A percentile compares a stretch with the other conserved stretches of the same genome.
Conservation (phyloP, 2,329 filamentous ascomycete species). For the Pseudogymnoascus sp. region DNA sequence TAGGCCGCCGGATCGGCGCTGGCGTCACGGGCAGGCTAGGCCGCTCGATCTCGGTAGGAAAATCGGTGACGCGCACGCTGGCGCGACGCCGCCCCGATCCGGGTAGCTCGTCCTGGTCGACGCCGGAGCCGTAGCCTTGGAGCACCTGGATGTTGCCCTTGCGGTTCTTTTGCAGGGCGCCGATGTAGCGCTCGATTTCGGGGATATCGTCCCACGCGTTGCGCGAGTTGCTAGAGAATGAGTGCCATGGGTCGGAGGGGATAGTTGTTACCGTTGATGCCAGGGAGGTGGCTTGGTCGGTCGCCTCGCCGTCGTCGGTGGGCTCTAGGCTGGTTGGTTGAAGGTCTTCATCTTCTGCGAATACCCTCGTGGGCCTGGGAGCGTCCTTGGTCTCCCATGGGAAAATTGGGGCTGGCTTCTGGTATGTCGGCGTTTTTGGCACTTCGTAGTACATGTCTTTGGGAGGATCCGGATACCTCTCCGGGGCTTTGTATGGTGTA, state of each 20-base stretch:
- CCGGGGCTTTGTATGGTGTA: constrained; percentile 69
- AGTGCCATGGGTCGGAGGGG: constrained; percentile 60
- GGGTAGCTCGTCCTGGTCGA: constrained; percentile 26
- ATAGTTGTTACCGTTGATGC: constrained; percentile 44
- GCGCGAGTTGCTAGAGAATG: constrained; percentile 49
- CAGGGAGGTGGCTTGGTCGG: constrained; percentile 36
- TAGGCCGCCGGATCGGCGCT: constrained; percentile 65
- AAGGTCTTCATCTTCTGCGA: constrained; percentile 48
- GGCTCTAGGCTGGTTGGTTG: constrained; percentile 16
- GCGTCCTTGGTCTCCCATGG: constrained; percentile 73
- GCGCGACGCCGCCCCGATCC: constrained; percentile 32
- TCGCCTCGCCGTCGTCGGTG: background rate
- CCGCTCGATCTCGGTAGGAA: constrained; percentile 73
- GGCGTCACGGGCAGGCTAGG: constrained; percentile 89
- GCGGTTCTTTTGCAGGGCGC: constrained; percentile 61
- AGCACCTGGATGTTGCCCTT: constrained; percentile 36
- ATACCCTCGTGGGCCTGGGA: constrained; percentile 58
- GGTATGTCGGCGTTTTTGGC: constrained; percentile 55
- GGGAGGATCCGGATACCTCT: constrained; percentile 73
- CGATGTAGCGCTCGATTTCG: constrained; percentile 82
- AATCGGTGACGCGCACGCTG: constrained; percentile 72
- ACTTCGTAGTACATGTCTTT: constrained; percentile 85
- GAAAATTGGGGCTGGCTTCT: constrained; percentile 67
- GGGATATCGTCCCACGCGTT: constrained; percentile 95
- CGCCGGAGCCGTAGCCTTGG: constrained; percentile 30